Evolutionary conservation across 2,329 filamentous ascomycete species (phyloP).

Genomic region (Chrysosphaeria jannelii): DNA sequence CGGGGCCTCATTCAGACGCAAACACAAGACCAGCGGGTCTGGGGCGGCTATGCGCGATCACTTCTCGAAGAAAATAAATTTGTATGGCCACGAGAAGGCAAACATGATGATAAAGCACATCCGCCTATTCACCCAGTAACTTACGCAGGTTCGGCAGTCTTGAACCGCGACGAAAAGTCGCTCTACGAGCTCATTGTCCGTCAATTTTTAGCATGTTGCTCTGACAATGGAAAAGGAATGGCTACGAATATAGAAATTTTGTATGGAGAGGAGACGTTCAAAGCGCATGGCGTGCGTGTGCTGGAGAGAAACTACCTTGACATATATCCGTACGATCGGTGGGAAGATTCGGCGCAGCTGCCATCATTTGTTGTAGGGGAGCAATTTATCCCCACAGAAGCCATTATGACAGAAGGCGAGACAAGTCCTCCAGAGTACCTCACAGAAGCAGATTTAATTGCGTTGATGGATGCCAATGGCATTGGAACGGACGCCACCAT

Average conservation of each 20-base stretch:
- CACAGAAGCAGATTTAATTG: conserved; percentile 84
- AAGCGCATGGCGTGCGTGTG: conserved; percentile 57
- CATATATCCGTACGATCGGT: conserved; percentile 87
- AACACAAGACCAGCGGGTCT: conserved; percentile 31
- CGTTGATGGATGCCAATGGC: conserved; percentile 92
- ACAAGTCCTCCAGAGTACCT: conserved; percentile 62
- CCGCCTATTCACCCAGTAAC: conserved; percentile 89
- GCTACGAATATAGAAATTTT: conserved; percentile 59
- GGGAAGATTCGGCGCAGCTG: conserved; percentile 63
- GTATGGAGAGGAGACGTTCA: conserved; percentile 62
- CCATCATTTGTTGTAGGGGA: conserved; percentile 58
- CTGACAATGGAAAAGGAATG: conserved; percentile 69
- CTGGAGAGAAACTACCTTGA: conserved; percentile 78
- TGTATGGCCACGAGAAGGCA: conserved; percentile 49
- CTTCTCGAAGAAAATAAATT: conserved; percentile 44
- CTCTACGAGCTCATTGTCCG: conserved; percentile 84
- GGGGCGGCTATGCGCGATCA: conserved; percentile 54
- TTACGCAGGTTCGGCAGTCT: conserved; percentile 37
- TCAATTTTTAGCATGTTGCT: conserved; percentile 83
- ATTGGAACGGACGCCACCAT: conserved; percentile 97
- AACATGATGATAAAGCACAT: conserved; percentile 86
- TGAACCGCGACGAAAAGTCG: conserved; percentile 34
- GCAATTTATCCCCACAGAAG: conserved; percentile 62
- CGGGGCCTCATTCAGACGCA: conserved; percentile 59
- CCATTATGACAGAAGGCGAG: conserved; percentile 70